Evolutionary conservation across 768 basidiomycete species (phyloP), one percentile per base, ranked within the genome.

Genomic region (Agrocybe pediades): DNA sequence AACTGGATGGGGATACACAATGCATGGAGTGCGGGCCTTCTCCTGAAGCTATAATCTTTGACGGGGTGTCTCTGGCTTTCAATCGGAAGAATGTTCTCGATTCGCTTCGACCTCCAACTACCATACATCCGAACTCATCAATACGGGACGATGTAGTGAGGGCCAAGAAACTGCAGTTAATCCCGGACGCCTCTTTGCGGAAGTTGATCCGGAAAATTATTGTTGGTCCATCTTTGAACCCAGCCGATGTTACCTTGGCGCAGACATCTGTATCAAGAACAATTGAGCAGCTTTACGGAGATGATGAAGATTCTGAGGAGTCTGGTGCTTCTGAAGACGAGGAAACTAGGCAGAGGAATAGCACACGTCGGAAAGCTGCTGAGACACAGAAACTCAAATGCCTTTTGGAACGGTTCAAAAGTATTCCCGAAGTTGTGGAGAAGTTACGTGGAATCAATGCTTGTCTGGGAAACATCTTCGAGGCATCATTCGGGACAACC

Each of bases 31-130:
- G 70, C 57, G 69, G 70, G 0, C 58, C 62, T 0, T 26, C 25
- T 19, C 71, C 70, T 1, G 59, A 64, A 21, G 62, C 58, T 20
- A 60, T 62, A 3, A 71, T 74, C 29, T 71, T 67, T 62, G 69
- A 74, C 56, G 69, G 71, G 0, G 67, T 72, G 0, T 68, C 68
- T 2, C 52, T 73, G 1, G 64, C 67, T 0, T 74, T 69, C 52
- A 65, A 60, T 46, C 55, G 58, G 6, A 67, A 69, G 45, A 67
- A 69, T 33, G 39, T 71, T 0, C 41, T 59, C 0, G 40, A 63
- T 1, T 57, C 65, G 0, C 56, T 72, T 5, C 40, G 50, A 5
- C 68, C 71, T 1, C 71, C 71, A 3, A 71, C 69, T 16, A 50
- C 54, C 1, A 17, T 60, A 1, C 46, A 58, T 27, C 25, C 48